Percentiles rank a stretch among this genome's conserved stretches.
Evolutionary conservation across 768 basidiomycete species (phyloP).

Genomic region (Mycena venus): DNA sequence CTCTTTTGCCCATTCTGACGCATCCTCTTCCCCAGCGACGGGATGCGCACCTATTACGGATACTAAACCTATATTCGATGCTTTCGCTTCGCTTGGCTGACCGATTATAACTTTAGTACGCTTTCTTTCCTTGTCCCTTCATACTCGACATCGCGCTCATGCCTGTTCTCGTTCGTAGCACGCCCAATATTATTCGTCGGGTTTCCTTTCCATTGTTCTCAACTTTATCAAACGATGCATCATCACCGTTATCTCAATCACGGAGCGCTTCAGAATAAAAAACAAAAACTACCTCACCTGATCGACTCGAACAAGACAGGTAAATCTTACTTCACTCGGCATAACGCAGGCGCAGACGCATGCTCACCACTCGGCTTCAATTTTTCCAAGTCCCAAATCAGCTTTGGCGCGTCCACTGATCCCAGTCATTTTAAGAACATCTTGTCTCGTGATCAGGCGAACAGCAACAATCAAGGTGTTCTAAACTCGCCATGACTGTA

Average conservation of each 20-base stretch:
- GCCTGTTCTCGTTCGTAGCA: too few relatives aligned
- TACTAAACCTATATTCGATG: constrained; percentile 51
- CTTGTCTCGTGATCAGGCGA: too few relatives aligned
- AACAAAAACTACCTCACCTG: too few relatives aligned
- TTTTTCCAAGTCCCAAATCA: too few relatives aligned
- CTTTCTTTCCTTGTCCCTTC: constrained; percentile 24
- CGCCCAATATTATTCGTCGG: neutral
- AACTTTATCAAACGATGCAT: neutral
- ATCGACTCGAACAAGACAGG: neutral
- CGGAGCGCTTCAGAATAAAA: too few relatives aligned
- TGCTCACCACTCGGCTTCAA: too few relatives aligned
- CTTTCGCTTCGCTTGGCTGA: constrained; percentile 29
- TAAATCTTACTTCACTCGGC: neutral
- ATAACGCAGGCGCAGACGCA: too few relatives aligned
- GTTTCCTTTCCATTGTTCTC: neutral
- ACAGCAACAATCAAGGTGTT: too few relatives aligned
- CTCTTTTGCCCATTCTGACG: neutral
- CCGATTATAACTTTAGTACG: constrained; percentile 44
- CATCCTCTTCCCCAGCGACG: constrained; percentile 55
- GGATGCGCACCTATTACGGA: constrained; percentile 78
- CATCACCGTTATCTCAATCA: neutral
- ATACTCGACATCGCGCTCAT: neutral
- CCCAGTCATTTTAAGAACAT: too few relatives aligned
- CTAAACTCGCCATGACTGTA: too few relatives aligned
- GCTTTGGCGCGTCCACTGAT: too few relatives aligned